These are phyloP conservation scores for Naegleria lovaniensis DNA, from an alignment of 208 protist species.

Conservation along the genomic window DNA sequence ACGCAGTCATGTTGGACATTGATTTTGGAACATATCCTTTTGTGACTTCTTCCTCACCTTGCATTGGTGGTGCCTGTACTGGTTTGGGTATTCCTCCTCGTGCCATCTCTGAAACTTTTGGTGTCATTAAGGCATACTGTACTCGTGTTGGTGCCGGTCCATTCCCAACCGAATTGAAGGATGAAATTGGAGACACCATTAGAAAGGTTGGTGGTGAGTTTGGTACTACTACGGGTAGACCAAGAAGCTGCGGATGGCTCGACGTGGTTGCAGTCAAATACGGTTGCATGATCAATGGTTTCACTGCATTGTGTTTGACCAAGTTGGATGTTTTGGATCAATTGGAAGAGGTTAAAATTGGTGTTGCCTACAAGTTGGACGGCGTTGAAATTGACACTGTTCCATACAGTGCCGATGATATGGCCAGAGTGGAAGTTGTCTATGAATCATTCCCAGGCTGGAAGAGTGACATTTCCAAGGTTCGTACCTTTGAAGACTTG, in stretches of 20 bases:
- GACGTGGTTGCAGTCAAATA: conserved; percentile 47
- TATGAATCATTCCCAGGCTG: conserved; percentile 59
- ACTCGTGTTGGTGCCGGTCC: conserved; percentile 54
- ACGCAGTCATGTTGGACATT: conserved; percentile 64
- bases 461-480: conserved; percentile 50
- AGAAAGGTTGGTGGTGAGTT: conserved; percentile 53
- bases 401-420: conserved; percentile 35
- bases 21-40: conserved; percentile 71
- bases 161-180: conserved; percentile 24
- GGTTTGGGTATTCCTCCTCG: conserved; percentile 51
- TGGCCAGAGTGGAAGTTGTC: conserved; percentile 47
- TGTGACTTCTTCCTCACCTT: conserved; percentile 59
- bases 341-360: conserved; percentile 49
- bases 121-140: conserved; percentile 70
- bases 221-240: conserved; percentile 62
- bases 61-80: conserved; percentile 47
- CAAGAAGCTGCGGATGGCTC: conserved; percentile 48
- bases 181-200: conserved; percentile 33
- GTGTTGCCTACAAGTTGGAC: conserved; percentile 45
- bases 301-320: conserved; percentile 48
- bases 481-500: conserved; percentile 43
- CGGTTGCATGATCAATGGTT: conserved; percentile 46
- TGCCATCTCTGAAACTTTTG: conserved; percentile 47
- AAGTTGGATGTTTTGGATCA: conserved; percentile 54
- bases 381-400: conserved; percentile 32